phyloP scores from a whole-genome alignment of 768 basidiomycete species.

The Tulasnella sp. region DNA sequence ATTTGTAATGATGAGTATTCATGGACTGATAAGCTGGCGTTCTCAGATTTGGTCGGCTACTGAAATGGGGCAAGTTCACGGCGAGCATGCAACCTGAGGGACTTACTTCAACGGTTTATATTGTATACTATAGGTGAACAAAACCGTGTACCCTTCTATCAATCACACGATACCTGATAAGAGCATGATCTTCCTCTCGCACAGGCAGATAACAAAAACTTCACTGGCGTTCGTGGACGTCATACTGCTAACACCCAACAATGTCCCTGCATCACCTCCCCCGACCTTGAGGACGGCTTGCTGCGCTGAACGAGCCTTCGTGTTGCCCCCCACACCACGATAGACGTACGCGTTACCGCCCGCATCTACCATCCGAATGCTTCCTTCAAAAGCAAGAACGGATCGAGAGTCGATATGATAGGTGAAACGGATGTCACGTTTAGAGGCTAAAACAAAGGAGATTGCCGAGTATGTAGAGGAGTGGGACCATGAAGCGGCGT shows the following conservation, averaged over 20 bases:
- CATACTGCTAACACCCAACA: slow-evolving; percentile 64
- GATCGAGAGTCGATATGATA: slow-evolving; percentile 50
- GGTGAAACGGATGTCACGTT: slow-evolving; percentile 80
- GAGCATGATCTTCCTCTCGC: slow-evolving; percentile 64
- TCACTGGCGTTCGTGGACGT: slow-evolving; percentile 24
- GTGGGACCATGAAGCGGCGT: slow-evolving; percentile 52
- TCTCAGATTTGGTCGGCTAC: no score
- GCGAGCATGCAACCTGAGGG: no score
- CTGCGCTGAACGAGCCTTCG: slow-evolving; percentile 52
- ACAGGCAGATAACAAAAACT: slow-evolving; percentile 53
- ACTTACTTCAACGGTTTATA: no score
- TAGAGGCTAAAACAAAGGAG: slow-evolving; percentile 88
- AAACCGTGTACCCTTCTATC: no score
- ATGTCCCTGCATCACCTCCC: slow-evolving; percentile 55
- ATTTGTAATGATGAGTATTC: no score
- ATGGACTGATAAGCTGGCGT: no score
- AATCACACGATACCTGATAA: slow-evolving; percentile 24
- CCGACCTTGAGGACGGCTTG: slow-evolving; percentile 74
- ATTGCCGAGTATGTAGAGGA: slow-evolving; percentile 78
- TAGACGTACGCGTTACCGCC: slow-evolving; percentile 86
- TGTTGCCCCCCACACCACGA: slow-evolving; percentile 39
- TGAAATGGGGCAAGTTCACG: no score
- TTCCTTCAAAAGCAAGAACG: slow-evolving; percentile 79
- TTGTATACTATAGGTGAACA: neutral
- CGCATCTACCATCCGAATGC: slow-evolving; percentile 39